Evolutionary conservation across 192 early-diverging fungal species (phyloP), one percentile per base, ranked within the genome.

Genomic region (Linderina pennispora): DNA sequence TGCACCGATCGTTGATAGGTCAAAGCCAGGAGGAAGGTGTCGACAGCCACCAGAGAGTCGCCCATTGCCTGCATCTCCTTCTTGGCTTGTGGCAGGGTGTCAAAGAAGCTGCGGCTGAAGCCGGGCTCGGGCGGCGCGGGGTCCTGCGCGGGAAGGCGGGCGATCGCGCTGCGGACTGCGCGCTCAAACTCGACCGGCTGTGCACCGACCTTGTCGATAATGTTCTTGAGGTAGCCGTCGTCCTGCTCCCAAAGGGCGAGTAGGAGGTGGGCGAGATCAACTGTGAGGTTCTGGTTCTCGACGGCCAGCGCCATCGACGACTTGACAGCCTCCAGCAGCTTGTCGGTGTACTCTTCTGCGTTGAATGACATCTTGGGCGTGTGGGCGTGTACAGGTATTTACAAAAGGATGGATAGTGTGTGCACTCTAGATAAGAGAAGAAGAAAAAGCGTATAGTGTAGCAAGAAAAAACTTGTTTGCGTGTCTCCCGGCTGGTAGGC

Each of bases 1-100:
- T 69, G 44, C 7, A 76, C 69, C 0, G 86, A 79, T n/a, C 59
- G 53, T 26, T 85, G 79, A 19, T 92, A 89, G 5, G 78, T 52
- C 40, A 94, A 66, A 0, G 94, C 96, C 3, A 85, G 71, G n/a
- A 96, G 78, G 18, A 99, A 35, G 43, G 94, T 92, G 61, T 97
- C 91, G 14, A 96, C 71, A 5, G 88, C 82, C 31, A 99, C 73
- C 55, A 84, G 87, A 4, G 86, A 80, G 53, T 99, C 94, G 49
- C 90, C 89, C 69, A 94, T 91, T 21, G 75, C 71, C 52, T 91
- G 89, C 62, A 86, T 80, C 36, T 89, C 67, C 34, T 85, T 83
- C 53, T 92, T 82, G 16, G 95, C 91, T 45, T 76, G 68, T 3
- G 80, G 56, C 1, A 97, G 64, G 17, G 89, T 35, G 32, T 83